A percentile compares a stretch with the other conserved stretches of the same genome.
Evolutionary conservation across 805 yeast genomes (phyloP).

Genomic region (Yamadazyma philogaea): DNA sequence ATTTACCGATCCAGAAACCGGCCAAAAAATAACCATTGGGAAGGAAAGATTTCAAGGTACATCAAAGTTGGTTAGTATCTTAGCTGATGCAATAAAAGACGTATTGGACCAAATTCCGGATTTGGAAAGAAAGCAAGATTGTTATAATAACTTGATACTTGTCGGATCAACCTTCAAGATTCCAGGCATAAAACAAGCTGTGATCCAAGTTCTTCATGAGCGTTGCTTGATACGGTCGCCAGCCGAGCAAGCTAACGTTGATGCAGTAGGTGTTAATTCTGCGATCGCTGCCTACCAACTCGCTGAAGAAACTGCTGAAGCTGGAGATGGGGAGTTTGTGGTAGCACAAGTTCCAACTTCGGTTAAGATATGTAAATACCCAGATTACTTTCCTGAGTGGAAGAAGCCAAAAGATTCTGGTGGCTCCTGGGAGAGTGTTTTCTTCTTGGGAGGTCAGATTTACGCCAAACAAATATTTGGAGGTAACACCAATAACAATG

Average conservation of each 20-base stretch:
- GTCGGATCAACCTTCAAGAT: conserved; percentile 77
- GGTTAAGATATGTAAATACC: conserved; percentile 64
- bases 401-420: conserved; percentile 49
- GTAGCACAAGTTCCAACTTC: conserved; percentile 74
- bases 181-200: conserved; percentile 70
- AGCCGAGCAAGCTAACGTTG: conserved; percentile 20
- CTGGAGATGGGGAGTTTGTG: conserved; percentile 25
- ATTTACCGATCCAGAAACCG: conserved; percentile 58
- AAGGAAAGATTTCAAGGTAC: conserved; percentile 86
- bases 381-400: conserved; percentile 96
- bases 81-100: conserved; percentile 54
- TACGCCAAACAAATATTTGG: conserved; percentile 82
- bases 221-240: conserved; percentile 49
- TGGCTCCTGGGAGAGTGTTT: conserved; percentile 69
- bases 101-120: conserved; percentile 61
- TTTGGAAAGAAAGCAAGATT: conserved; percentile 67
- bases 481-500: conserved; percentile 48
- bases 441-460: conserved; percentile 84
- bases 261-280: conserved; percentile 29
- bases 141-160: conserved; percentile 79
- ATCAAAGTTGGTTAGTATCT: conserved; percentile 50
- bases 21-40: conserved; percentile 67
- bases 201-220: conserved; percentile 55
- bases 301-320: conserved; percentile 32
- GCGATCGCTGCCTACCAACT: conserved; percentile 44